phyloP scores from a whole-genome alignment of 2,329 filamentous ascomycete genomes.

The Myriosclerotinia duriaeana region DNA sequence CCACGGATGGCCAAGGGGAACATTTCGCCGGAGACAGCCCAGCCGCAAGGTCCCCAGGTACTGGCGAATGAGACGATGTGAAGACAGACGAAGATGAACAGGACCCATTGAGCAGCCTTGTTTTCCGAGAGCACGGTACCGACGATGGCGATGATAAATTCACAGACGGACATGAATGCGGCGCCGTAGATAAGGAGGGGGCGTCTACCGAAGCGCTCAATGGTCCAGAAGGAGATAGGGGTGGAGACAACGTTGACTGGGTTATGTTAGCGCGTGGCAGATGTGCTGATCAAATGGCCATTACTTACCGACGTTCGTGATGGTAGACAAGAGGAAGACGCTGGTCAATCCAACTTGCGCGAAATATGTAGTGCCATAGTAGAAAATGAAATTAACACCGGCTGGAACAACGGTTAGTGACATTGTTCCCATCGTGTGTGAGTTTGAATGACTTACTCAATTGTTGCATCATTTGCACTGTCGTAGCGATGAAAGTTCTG shows the following conservation, averaged over 20 bases:
- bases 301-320: slow-evolving; percentile 47
- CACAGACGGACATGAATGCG: slow-evolving; percentile 77
- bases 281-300: background rate
- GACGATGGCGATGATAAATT: slow-evolving; percentile 78
- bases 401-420: slow-evolving; percentile 43
- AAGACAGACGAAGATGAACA: slow-evolving; percentile 66
- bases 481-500: slow-evolving; percentile 68
- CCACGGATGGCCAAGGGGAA: slow-evolving; percentile 74
- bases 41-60: slow-evolving; percentile 71
- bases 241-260: slow-evolving; percentile 82
- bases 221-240: slow-evolving; percentile 77
- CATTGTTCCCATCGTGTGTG: background rate
- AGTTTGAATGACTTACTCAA: slow-evolving; percentile 41
- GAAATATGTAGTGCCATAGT: slow-evolving; percentile 91
- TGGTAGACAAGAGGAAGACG: slow-evolving; percentile 81
- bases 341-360: slow-evolving; percentile 68
- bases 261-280: background rate
- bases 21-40: slow-evolving; percentile 84
- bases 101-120: slow-evolving; percentile 44
- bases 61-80: slow-evolving; percentile 84
- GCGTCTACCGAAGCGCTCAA: slow-evolving; percentile 79
- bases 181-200: slow-evolving; percentile 76
- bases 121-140: slow-evolving; percentile 60
- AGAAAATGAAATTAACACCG: slow-evolving; percentile 94
- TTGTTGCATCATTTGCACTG: slow-evolving; percentile 82